A percentile compares a stretch with the other conserved stretches of the same genome.
These are phyloP conservation scores for Medicago arabica DNA, from an alignment of 306 rosid genomes.

Conservation along the genomic window DNA sequence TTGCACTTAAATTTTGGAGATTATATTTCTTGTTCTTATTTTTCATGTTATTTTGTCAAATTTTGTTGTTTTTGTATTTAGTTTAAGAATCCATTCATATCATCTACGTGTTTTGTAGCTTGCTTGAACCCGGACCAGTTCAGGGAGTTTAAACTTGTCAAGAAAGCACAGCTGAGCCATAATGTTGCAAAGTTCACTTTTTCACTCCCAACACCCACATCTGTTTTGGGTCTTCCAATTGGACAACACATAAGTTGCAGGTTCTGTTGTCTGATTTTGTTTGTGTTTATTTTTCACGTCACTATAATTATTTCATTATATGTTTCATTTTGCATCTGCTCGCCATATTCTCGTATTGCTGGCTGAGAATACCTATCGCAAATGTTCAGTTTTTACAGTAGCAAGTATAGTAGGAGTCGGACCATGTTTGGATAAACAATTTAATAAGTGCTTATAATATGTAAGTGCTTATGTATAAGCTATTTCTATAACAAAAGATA, in stretches of 20 bases:
- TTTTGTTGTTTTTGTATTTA: constrained; percentile 21
- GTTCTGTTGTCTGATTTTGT: constrained; percentile 50
- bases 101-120: constrained; percentile 49
- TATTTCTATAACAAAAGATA: not conserved
- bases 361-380: constrained; percentile 18
- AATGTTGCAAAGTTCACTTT: constrained; percentile 95
- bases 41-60: constrained; percentile 22
- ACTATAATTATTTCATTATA: not conserved
- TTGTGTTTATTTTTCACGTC: constrained; percentile 12
- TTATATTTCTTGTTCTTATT: not conserved
- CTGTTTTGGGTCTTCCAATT: constrained; percentile 96
- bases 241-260: constrained; percentile 99
- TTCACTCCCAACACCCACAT: constrained; percentile 76
- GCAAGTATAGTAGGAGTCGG: not conserved
- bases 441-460: not conserved
- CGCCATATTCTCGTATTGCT: constrained; percentile 8
- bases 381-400: not conserved
- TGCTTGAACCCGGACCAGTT: constrained; percentile 76
- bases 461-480: not conserved
- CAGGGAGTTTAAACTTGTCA: constrained; percentile 80
- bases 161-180: constrained; percentile 86
- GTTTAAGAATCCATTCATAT: constrained; percentile 37
- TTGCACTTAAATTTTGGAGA: not conserved
- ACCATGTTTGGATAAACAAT: not conserved
- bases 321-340: constrained; percentile 25